Conservation (phyloP, 1,284 basidiomycete species). For the Papiliotrema laurentii region DNA sequence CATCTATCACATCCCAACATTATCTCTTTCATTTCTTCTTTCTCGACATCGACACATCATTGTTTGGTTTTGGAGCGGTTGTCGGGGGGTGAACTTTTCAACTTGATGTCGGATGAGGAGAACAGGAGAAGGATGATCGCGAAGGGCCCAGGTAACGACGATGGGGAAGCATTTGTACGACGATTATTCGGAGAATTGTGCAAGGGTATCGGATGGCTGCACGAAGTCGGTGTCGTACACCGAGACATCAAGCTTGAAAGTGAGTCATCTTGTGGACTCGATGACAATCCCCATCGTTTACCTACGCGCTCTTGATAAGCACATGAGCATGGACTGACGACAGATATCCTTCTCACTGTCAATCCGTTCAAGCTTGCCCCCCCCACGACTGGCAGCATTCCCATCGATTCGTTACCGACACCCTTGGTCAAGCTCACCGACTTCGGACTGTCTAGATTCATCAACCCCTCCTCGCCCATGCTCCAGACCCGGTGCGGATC, state of each 20-base stretch:
- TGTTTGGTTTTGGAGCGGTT: conserved; percentile 76
- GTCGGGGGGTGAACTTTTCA: conserved; percentile 77
- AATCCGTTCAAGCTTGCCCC: conserved; percentile 47
- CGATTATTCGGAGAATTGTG: conserved; percentile 76
- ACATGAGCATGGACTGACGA: too few relatives aligned
- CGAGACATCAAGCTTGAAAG: conserved; percentile 93
- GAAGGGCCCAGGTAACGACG: conserved; percentile 6
- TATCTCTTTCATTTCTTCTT: conserved; percentile 66
- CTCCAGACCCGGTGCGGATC: conserved; percentile 84
- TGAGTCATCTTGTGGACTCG: conserved; percentile 49
- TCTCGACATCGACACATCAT: conserved; percentile 70
- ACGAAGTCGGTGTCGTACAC: conserved; percentile 79
- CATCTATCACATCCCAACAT: conserved; percentile 82
- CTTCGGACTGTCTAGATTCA: conserved; percentile 84
- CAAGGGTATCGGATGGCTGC: conserved; percentile 83
- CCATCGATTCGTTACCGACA: conserved; percentile 48
- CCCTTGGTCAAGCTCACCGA: conserved; percentile 83
- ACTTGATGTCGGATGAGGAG: conserved; percentile 64
- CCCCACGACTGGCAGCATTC: conserved; percentile 41
- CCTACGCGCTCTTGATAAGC: too few relatives aligned
- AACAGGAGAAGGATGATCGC: conserved; percentile 51
- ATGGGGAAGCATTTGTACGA: conserved; percentile 54
- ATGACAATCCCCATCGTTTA: too few relatives aligned
- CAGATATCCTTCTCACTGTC: conserved; percentile 59
- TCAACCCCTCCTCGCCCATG: conserved; percentile 64